Base-by-base conservation (phyloP, 2,329 filamentous ascomycete genomes). In the Lasiodiplodia citricola region DNA sequence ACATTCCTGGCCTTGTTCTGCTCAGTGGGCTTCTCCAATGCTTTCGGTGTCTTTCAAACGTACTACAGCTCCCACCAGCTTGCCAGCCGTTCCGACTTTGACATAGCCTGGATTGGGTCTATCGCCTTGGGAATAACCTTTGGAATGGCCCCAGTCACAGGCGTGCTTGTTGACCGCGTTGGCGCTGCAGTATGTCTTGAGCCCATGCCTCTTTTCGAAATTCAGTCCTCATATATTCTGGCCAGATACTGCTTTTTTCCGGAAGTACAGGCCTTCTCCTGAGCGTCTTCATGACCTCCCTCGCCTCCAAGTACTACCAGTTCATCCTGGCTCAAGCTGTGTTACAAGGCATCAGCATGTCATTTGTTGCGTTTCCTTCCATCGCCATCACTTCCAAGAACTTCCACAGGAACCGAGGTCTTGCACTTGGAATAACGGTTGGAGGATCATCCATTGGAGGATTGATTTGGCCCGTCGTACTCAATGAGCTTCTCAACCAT, bases 401-500 rank as follows among this genome's bases (percentile, higher is more conserved):
- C 82, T 85, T 84, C 70, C 69, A 71, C 8, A 75, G 71, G 21
- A 74, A 73, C 16, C 73, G 83, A 0, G 79, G 78, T 41, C 70
- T 84, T 2, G 82, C 81, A 1, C 81, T 80, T 35, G 81, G 80
- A 0, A 76, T 84, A 28, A 76, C 75, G 14, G 73, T 74, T 8
- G 77, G 80, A 1, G 83, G 82, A 0, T 78, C 79, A 5, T 82
- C 83, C 0, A 73, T 80, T 10, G 82, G 82, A 0, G 82, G 82
- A 0, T 67, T 80, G 5, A 73, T 78, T 4, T 81, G 79, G 64
- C 60, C 70, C 14, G 73, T 87, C 23, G 77, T 86, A 85, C 52
- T 84, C 82, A 60, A 82, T 28, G 70, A 83, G 69, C 78, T 88
- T 74, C 76, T 88, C 21, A 83, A 84, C 66, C 74, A 74, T 28